Base-by-base conservation (phyloP, 2,329 filamentous ascomycete species). In the Dactylellina cionopaga region DNA sequence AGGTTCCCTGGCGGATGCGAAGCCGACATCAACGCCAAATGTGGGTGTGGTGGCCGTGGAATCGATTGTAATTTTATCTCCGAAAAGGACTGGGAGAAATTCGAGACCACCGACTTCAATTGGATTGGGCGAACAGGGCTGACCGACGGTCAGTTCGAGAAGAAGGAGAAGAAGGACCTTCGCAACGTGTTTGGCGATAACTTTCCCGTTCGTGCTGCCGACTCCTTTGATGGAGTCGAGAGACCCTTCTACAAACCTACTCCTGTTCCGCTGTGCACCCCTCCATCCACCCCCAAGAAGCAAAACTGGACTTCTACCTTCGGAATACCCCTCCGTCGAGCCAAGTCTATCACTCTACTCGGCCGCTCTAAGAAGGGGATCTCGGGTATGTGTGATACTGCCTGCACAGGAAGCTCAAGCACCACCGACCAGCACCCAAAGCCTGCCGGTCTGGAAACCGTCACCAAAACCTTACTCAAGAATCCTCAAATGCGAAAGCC, bases 401-500 rank as follows among this genome's bases (percentile, higher is more conserved):
- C 39, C 2, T 66, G 69, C 22, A 55, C 19, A 10, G 47, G 54
- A 27, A 66, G 55, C 25, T 19, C 52, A 7, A 73, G 59, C 46
- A 54, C 54, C 15, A 52, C 69, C 4, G 49, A 56, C 17, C 59
- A 60, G n/a, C 59, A 73, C 24, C 37, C 54, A 24, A 73, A 59
- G 15, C 69, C 43, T 15, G 27, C 22, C 10, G 62, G 15, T 4
- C 10, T 46, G 7, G 59, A 55, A 33, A 13, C 49, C 13, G 10
- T 54, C 24, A 71, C 49, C 22, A 71, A 54, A 19, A 64, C 41
- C 5, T 66, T 73, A 19, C 69, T 66, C 41, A 73, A 29, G 39
- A 73, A 73, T 19, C 69, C 69, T 35, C 69, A 73, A 35, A 65
- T 66, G 60, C 59, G 69, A 4, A 73, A 73, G 41, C 69, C 69